These are phyloP conservation scores for Scutellaria minor DNA, from an alignment of 257 asterid genomes.

Conservation along the genomic window DNA sequence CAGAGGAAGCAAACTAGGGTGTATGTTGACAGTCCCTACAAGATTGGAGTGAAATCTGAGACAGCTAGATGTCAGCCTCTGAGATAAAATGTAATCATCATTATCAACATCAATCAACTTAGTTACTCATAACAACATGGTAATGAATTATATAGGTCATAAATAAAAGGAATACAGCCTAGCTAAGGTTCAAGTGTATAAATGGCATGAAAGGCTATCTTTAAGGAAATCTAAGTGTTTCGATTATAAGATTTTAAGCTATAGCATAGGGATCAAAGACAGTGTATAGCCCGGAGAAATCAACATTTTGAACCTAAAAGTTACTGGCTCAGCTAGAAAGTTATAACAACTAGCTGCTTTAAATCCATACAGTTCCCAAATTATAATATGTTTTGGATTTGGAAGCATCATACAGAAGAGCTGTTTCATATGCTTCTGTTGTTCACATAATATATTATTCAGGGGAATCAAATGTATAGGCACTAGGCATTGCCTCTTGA, in stretches of 20 bases:
- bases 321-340: not conserved
- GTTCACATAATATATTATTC: not conserved
- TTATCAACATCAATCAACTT: not conserved
- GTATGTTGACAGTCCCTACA: constrained; percentile 91
- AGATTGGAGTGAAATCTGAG: constrained; percentile 44
- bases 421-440: constrained; percentile 4
- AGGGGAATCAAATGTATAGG: not conserved
- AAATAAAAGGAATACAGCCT: not conserved
- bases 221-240: not conserved
- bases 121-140: not conserved
- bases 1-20: constrained; percentile 91
- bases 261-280: constrained; percentile 1
- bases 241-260: not conserved
- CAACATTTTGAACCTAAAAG: not conserved
- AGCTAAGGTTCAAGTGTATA: constrained; percentile 9
- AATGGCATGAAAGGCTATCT: not conserved
- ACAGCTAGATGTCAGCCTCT: constrained; percentile 40
- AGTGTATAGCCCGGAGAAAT: not conserved
- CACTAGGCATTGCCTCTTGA: not conserved
- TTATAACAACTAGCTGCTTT: not conserved
- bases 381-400: constrained; percentile 5
- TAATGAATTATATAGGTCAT: not conserved
- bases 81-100: constrained; percentile 15
- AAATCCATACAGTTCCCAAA: constrained; percentile 7
- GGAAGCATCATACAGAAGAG: not conserved